Percentiles rank a stretch among this genome's conserved stretches.
These are phyloP conservation scores for Aspergillus tamarii DNA, from an alignment of 2,329 filamentous ascomycete genomes.

Conservation along the genomic window DNA sequence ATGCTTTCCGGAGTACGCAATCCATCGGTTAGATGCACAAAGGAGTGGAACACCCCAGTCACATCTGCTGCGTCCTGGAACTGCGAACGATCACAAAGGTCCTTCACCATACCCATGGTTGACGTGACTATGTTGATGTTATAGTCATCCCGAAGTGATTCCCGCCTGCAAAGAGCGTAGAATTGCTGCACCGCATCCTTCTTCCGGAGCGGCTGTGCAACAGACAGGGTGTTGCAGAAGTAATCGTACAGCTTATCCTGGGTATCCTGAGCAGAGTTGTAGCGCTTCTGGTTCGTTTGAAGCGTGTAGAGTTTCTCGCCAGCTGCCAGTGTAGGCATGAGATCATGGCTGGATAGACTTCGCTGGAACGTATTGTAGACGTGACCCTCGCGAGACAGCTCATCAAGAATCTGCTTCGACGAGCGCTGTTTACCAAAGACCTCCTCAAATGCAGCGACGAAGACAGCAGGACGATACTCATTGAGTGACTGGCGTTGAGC, in stretches of 20 bases:
- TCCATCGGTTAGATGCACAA: conserved; percentile 38
- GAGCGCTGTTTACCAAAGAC: conserved; percentile 41
- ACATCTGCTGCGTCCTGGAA: conserved; percentile 41
- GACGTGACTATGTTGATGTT: conserved; percentile 35
- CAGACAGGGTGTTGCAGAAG: conserved; percentile 39
- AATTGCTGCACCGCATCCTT: conserved; percentile 37
- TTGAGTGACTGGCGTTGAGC: conserved; percentile 31
- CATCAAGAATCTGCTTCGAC: conserved; percentile 47
- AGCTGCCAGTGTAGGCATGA: conserved; percentile 36
- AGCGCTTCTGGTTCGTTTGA: conserved; percentile 36
- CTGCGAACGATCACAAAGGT: conserved; percentile 32
- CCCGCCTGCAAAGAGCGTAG: conserved; percentile 37
- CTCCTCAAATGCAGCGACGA: conserved; percentile 51
- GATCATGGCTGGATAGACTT: conserved; percentile 36
- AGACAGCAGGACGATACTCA: conserved; percentile 46
- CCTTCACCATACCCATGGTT: conserved; percentile 31
- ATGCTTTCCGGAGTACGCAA: conserved; percentile 37
- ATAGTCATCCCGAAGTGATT: conserved; percentile 33
- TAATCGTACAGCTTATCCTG: conserved; percentile 41
- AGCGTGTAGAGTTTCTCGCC: conserved; percentile 35
- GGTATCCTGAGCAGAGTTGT: conserved; percentile 32
- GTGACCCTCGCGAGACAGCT: conserved; percentile 47
- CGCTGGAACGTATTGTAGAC: conserved; percentile 46
- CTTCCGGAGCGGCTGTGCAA: conserved; percentile 26
- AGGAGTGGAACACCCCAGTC: conserved; percentile 38